Evolutionary conservation across 176 grass and related monocot species (phyloP).

Genomic region (Avena atlantica): DNA sequence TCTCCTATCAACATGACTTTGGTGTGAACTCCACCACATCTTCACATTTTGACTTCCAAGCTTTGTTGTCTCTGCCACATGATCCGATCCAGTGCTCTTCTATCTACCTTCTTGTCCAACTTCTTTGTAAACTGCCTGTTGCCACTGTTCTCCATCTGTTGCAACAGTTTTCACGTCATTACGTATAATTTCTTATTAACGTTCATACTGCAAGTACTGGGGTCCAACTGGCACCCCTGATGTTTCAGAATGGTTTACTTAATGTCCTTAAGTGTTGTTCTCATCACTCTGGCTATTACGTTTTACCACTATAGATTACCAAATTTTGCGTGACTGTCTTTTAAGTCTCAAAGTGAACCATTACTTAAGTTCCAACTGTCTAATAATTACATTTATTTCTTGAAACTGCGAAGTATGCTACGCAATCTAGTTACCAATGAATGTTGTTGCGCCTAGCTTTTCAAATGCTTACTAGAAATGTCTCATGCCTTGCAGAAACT

Average conservation of each 20-base stretch:
- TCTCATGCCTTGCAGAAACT: constrained; percentile 69
- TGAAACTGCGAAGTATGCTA: neutral
- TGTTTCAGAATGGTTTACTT: constrained; percentile 22
- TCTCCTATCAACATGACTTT: constrained; percentile 21
- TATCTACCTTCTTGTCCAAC: neutral
- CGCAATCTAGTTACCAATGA: neutral
- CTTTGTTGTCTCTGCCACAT: neutral
- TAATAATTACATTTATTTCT: neutral
- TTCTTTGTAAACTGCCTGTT: neutral
- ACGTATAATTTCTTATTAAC: neutral
- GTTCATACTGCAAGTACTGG: neutral
- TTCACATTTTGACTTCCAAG: neutral
- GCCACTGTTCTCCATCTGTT: neutral
- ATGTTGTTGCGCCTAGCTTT: neutral
- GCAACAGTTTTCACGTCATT: neutral
- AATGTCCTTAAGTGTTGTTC: neutral
- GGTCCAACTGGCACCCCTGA: neutral
- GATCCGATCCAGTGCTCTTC: neutral
- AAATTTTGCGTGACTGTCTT: neutral
- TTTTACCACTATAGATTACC: neutral
- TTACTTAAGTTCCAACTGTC: neutral
- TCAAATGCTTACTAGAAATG: constrained; percentile 20
- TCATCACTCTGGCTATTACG: neutral
- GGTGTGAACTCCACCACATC: neutral
- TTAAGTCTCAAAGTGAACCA: neutral